phyloP scores from a whole-genome alignment of 108 stramenopile genomes.

The Nitzschia palea region DNA sequence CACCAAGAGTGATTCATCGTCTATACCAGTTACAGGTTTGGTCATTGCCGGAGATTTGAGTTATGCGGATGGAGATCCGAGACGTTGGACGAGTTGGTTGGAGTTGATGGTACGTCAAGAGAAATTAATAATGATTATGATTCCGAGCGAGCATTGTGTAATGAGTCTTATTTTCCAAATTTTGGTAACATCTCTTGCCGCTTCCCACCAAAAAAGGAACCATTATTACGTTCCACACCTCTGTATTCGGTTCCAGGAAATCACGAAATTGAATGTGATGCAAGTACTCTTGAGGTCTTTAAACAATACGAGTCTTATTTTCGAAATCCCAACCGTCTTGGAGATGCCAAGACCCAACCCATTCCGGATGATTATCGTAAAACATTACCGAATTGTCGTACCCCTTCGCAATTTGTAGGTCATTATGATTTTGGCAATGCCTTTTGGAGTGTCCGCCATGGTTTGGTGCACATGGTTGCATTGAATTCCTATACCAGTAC shows the following conservation, averaged over 20 bases:
- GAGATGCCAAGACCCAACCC: conserved; percentile 21
- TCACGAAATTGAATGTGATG: conserved; percentile 83
- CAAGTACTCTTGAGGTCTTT: conserved; percentile 48
- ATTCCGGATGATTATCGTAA: conserved; percentile 33
- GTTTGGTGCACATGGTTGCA: conserved; percentile 73
- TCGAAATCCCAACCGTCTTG: conserved; percentile 69
- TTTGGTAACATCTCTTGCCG: neutral
- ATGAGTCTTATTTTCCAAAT: too few relatives aligned
- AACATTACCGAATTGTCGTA: conserved; percentile 33
- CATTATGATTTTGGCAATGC: conserved; percentile 84
- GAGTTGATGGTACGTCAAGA: conserved; percentile 46
- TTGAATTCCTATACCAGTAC: conserved; percentile 75
- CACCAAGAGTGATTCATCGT: neutral
- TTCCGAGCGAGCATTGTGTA: too few relatives aligned
- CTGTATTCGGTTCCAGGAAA: conserved; percentile 74
- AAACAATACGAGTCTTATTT: conserved; percentile 75
- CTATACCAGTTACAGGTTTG: conserved; percentile 22
- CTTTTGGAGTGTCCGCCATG: conserved; percentile 73
- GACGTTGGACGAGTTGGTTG: conserved; percentile 76
- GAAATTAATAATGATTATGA: too few relatives aligned
- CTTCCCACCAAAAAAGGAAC: conserved; percentile 18
- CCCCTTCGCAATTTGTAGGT: conserved; percentile 40
- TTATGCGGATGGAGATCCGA: conserved; percentile 76
- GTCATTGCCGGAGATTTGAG: conserved; percentile 73
- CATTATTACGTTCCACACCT: conserved; percentile 45